Evolutionary conservation across 1,284 basidiomycete species (phyloP).

Genomic region (Afroboletus lepidellus): DNA sequence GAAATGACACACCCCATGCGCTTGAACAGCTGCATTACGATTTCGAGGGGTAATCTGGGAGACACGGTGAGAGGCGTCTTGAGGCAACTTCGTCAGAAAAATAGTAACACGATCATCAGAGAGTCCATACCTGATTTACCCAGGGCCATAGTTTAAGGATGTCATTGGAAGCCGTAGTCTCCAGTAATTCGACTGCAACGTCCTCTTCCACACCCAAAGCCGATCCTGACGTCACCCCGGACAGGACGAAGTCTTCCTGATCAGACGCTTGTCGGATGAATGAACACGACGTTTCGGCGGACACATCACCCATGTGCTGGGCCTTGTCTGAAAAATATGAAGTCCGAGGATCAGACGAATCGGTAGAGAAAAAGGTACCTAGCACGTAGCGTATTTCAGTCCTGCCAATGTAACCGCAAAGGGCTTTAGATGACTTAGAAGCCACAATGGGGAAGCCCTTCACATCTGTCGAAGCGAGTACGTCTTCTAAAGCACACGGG

Average conservation of each 20-base stretch:
- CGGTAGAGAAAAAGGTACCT: constrained; percentile 43
- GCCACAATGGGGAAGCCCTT: constrained; percentile 92
- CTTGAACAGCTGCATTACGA: constrained; percentile 95
- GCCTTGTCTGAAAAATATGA: constrained; percentile 58
- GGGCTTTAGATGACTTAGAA: constrained; percentile 47
- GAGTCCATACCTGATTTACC: constrained; percentile 77
- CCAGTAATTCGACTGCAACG: constrained; percentile 59
- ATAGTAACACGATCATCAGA: neutral
- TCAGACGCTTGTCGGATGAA: constrained; percentile 54
- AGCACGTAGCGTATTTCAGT: constrained; percentile 85
- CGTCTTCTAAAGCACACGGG: constrained; percentile 50
- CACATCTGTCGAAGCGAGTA: constrained; percentile 69
- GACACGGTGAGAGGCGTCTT: constrained; percentile 92
- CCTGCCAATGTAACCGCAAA: constrained; percentile 89
- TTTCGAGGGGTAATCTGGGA: constrained; percentile 91
- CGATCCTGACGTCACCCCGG: constrained; percentile 49
- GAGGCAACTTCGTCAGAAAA: constrained; percentile 13
- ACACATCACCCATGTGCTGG: constrained; percentile 58
- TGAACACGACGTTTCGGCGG: constrained; percentile 67
- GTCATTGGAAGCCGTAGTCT: constrained; percentile 52
- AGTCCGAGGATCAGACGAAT: neutral
- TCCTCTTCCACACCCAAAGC: constrained; percentile 67
- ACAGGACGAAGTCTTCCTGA: constrained; percentile 48
- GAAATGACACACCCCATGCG: constrained; percentile 79
- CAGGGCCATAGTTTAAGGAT: constrained; percentile 83